phyloP scores from a whole-genome alignment of 176 grass and related monocot species.

The Rhynchospora breviuscula region DNA sequence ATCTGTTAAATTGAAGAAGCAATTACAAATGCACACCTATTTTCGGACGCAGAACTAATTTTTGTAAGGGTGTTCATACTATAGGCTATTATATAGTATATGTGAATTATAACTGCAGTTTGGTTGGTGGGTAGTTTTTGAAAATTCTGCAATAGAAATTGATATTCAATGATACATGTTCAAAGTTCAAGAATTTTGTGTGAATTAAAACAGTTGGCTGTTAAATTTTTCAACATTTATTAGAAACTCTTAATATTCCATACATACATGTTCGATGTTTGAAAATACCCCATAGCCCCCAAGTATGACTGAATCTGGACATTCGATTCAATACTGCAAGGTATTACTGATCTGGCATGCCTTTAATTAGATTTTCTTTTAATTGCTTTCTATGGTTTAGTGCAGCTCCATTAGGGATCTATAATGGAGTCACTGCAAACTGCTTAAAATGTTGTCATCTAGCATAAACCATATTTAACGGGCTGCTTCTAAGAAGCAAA shows the following conservation, averaged over 20 bases:
- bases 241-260: neutral
- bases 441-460: neutral
- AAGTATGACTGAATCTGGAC: neutral
- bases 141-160: neutral
- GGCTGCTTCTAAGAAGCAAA: neutral
- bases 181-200: neutral
- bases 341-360: neutral
- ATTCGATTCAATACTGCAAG: neutral
- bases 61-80: neutral
- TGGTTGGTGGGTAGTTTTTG: neutral
- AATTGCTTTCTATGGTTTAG: neutral
- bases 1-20: neutral
- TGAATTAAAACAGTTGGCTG: neutral
- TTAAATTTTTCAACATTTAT: neutral
- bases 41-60: neutral
- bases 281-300: neutral
- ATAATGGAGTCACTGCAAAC: neutral
- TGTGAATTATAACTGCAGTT: neutral
- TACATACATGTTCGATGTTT: neutral
- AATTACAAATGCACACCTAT: neutral
- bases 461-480: neutral
- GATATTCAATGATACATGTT: neutral
- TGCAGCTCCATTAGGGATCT: neutral
- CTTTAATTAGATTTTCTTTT: neutral
- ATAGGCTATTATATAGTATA: neutral